Percentiles rank a stretch among this genome's conserved stretches.
Conservation (phyloP, 2,329 filamentous ascomycete genomes). For the Rutstroemia sp. region DNA sequence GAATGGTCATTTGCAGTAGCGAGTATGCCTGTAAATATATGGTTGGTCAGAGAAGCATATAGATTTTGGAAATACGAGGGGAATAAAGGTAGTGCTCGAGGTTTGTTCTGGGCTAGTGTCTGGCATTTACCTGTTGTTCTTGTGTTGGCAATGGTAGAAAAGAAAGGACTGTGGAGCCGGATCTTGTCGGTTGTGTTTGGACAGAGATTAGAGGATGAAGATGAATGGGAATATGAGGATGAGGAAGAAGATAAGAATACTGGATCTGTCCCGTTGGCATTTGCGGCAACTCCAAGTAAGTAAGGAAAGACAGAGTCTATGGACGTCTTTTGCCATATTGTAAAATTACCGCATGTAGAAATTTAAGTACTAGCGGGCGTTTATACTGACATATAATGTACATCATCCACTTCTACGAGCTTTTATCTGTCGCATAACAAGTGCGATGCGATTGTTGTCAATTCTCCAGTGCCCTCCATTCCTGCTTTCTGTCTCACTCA, state of each 20-base stretch:
- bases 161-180: conserved; percentile 84
- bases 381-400: neutral
- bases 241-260: conserved; percentile 25
- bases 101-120: conserved; percentile 93
- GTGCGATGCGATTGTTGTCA: too few species aligned
- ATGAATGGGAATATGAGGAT: conserved; percentile 43
- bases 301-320: neutral
- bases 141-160: conserved; percentile 84
- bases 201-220: conserved; percentile 43
- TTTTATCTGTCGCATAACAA: neutral
- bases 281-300: neutral
- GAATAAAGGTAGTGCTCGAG: conserved; percentile 69
- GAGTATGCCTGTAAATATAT: conserved; percentile 74
- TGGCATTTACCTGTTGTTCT: conserved; percentile 91
- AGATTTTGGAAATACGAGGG: conserved; percentile 76
- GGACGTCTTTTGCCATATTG: neutral
- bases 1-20: conserved; percentile 79
- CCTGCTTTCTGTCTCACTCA: too few species aligned
- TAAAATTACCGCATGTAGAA: neutral
- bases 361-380: neutral
- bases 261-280: neutral
- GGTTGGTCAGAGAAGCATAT: conserved; percentile 75
- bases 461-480: too few species aligned
- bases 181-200: conserved; percentile 67
- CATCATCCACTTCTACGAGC: neutral